A percentile compares a stretch with the other conserved stretches of the same genome.
These are phyloP conservation scores for Xylariaceae sp. DNA, from an alignment of 2,329 filamentous ascomycete genomes.

Conservation along the genomic window DNA sequence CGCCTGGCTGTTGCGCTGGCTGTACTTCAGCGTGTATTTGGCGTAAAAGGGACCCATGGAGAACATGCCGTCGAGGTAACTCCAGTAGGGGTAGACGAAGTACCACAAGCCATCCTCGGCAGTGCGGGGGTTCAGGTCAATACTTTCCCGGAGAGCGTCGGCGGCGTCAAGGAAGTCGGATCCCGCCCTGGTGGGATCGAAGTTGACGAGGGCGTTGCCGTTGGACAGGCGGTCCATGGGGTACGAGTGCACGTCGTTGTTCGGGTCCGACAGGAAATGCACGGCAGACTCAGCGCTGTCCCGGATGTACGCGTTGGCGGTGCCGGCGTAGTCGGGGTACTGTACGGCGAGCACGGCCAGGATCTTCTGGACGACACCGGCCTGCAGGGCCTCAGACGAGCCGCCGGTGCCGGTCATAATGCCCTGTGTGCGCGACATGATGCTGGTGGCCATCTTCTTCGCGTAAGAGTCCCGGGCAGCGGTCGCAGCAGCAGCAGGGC, in stretches of 20 bases:
- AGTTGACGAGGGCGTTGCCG: conserved; percentile 28
- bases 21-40: conserved; percentile 27
- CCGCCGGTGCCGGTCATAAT: conserved; percentile 31
- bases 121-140: conserved; percentile 32
- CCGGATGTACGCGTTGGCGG: conserved; percentile 22
- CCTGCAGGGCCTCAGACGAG: conserved; percentile 30
- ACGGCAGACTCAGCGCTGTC: conserved; percentile 27
- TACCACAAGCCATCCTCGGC: conserved; percentile 36
- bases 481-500: not conserved
- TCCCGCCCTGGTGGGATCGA: conserved; percentile 11
- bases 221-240: conserved; percentile 32
- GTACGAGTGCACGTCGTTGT: conserved; percentile 26
- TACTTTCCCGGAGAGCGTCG: conserved; percentile 27
- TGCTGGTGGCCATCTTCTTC: conserved; percentile 31
- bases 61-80: conserved; percentile 51
- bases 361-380: conserved; percentile 33
- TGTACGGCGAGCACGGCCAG: conserved; percentile 26
- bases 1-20: not conserved
- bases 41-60: conserved; percentile 41
- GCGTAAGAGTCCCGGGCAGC: conserved; percentile 18
- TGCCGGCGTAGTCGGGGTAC: conserved; percentile 20
- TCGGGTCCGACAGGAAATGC: conserved; percentile 28
- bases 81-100: conserved; percentile 44
- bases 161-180: conserved; percentile 17
- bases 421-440: conserved; percentile 32